phyloP scores from a whole-genome alignment of 2,329 filamentous ascomycete species.

The Drechslera avenae region DNA sequence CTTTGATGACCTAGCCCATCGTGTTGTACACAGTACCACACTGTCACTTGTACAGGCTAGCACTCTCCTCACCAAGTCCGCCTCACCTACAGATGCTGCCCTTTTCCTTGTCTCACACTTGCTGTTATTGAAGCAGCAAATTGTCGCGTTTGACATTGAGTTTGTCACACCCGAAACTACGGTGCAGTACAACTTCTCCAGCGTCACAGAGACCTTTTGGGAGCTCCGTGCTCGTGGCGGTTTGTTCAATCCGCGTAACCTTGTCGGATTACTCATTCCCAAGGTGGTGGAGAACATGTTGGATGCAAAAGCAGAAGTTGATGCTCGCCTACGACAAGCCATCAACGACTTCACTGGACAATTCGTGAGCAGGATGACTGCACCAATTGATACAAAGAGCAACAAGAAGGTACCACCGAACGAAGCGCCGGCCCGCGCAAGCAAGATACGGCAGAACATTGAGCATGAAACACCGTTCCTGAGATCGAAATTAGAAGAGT shows the following conservation, averaged over 20 bases:
- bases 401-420: slow-evolving; percentile 29
- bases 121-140: slow-evolving; percentile 91
- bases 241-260: slow-evolving; percentile 68
- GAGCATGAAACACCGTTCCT: slow-evolving; percentile 64
- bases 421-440: slow-evolving; percentile 40
- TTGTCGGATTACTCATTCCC: slow-evolving; percentile 66
- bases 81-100: slow-evolving; percentile 74
- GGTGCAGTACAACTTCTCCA: slow-evolving; percentile 69
- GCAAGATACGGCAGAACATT: slow-evolving; percentile 59
- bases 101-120: slow-evolving; percentile 95
- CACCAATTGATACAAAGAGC: slow-evolving; percentile 45
- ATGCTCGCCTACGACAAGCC: slow-evolving; percentile 64
- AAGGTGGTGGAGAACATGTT: slow-evolving; percentile 74
- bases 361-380: slow-evolving; percentile 63
- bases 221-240: slow-evolving; percentile 68
- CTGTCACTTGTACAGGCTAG: slow-evolving; percentile 80
- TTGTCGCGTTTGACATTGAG: slow-evolving; percentile 94
- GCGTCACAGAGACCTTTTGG: slow-evolving; percentile 68
- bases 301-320: slow-evolving; percentile 71
- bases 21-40: slow-evolving; percentile 90
- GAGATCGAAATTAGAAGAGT: slow-evolving; percentile 63
- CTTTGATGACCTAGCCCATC: slow-evolving; percentile 74
- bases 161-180: slow-evolving; percentile 65
- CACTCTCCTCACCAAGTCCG: slow-evolving; percentile 67
- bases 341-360: slow-evolving; percentile 70